Base-by-base conservation (phyloP, 495 filamentous ascomycete species). In the Penicillium parvum region DNA sequence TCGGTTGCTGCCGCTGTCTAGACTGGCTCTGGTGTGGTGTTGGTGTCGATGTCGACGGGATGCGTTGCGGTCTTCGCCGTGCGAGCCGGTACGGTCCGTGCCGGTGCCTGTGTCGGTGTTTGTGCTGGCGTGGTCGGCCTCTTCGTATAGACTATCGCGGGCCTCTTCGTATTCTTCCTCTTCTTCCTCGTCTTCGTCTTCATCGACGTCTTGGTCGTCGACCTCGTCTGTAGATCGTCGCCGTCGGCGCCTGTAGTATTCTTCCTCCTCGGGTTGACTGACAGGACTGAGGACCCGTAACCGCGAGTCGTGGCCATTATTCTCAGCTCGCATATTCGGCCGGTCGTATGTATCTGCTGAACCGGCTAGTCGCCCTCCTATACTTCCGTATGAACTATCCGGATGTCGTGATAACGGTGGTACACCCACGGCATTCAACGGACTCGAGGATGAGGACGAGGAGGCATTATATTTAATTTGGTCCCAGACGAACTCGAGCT, bases 401-500 rank as follows among this genome's bases (percentile, higher is more conserved):
- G 52, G 33, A 45, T 58, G 41, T 32, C 42, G 60, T 32, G 51
- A 57, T 54, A 62, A 33, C 57, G 72, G 58, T 59, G 65, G 55
- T 7, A 64, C 57, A 17, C 60, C 63, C 2, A 60, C 47, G 8
- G 55, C 48, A 40, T 64, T 57, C 8, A 65, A 37, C 4, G 63
- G 66, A 41, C 69, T 66, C 5, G 79, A 77, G 1, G 78, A 76
- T 5, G 77, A 72, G 2, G 79, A 79, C 9, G 82, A 83, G 0
- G 79, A 69, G 17, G 76, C 76, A 53, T 95, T 96, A 40, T 78
- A 85, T 65, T 91, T 92, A 42, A 97, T 86, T 60, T 97, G 94
- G 50, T 96, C 88, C 92, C 92, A 98, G 32, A 98, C 90, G 56
- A 96, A 98, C 66, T 96, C 92, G 12, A 98, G 77, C 63, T 98